Conservation (phyloP, 257 asterid species). For the Nicotiana noctiflora region DNA sequence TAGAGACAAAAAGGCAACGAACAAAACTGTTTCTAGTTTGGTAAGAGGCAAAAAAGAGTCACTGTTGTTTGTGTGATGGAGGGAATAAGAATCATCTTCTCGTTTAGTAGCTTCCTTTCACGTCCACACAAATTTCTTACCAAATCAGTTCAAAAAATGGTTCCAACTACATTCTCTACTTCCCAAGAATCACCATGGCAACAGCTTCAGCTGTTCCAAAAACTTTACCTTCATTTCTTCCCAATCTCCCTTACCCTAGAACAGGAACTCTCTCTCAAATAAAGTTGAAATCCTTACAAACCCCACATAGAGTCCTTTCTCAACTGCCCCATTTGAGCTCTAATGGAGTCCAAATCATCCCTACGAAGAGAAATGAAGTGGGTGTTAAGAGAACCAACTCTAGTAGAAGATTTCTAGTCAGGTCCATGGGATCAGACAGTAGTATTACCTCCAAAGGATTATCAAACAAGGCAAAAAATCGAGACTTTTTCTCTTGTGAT, state of each 20-base stretch:
- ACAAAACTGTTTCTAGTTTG: not conserved
- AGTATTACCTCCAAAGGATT: conserved; percentile 34
- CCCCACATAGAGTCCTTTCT: conserved; percentile 18
- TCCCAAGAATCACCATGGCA: conserved; percentile 24
- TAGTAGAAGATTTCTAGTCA: conserved; percentile 26
- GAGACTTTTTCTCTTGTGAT: not conserved
- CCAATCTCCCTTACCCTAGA: conserved; percentile 27
- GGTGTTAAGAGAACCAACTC: conserved; percentile 19
- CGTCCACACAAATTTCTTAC: conserved; percentile 62
- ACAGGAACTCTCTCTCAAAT: conserved; percentile 10
- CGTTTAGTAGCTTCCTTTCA: conserved; percentile 2
- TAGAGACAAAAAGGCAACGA: too few relatives aligned
- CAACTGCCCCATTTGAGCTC: conserved; percentile 14
- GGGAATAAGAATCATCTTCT: not conserved
- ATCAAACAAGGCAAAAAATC: conserved; percentile 39
- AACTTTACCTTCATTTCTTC: conserved; percentile 22
- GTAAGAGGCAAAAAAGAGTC: not conserved
- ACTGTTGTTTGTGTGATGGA: not conserved
- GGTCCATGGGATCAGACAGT: conserved; percentile 39
- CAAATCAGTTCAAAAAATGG: conserved; percentile 24
- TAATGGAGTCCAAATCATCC: conserved; percentile 8
- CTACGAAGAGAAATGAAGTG: not conserved
- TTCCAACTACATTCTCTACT: conserved; percentile 20
- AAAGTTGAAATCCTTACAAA: conserved; percentile 10
- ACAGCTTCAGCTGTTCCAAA: conserved; percentile 34